These are phyloP conservation scores for Pyrus bretschneideri DNA, from an alignment of 306 rosid genomes.

Conservation along the genomic window DNA sequence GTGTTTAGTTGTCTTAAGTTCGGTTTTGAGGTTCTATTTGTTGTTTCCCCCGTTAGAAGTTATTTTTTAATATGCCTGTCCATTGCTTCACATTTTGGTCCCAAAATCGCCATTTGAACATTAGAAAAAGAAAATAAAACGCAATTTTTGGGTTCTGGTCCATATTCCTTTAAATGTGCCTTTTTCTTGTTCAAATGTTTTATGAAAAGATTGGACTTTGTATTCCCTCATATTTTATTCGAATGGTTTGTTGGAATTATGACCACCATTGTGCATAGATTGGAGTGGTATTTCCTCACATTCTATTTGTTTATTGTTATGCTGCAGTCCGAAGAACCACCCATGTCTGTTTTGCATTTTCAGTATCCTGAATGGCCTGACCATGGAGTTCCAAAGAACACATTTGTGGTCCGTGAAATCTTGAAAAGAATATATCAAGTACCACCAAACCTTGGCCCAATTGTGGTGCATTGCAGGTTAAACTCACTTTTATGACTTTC, in stretches of 20 bases:
- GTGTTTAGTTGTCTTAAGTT: not conserved
- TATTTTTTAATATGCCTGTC: not conserved
- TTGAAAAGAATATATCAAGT: constrained; percentile 53
- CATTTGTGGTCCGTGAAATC: constrained; percentile 64
- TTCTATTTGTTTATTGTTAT: constrained; percentile 8
- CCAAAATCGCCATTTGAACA: not conserved
- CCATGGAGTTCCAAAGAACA: constrained; percentile 85
- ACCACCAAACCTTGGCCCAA: constrained; percentile 69
- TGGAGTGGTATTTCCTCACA: not conserved
- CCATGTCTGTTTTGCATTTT: constrained; percentile 69
- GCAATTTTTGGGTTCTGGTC: not conserved
- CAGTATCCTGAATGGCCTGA: constrained; percentile 96
- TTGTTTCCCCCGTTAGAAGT: not conserved
- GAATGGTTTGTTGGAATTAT: not conserved
- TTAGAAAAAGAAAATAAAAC: not conserved
- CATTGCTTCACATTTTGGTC: not conserved
- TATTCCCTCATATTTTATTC: not conserved
- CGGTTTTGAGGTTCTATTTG: not conserved
- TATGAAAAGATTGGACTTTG: not conserved
- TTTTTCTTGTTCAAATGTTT: not conserved
- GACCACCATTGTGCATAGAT: not conserved
- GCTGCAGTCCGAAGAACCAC: constrained; percentile 54
- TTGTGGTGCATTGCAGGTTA: constrained; percentile 95
- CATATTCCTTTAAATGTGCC: not conserved
- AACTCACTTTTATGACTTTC: constrained; percentile 19